Conservation (phyloP, 495 filamentous ascomycete genomes). For the Aspergillus sparsus region DNA sequence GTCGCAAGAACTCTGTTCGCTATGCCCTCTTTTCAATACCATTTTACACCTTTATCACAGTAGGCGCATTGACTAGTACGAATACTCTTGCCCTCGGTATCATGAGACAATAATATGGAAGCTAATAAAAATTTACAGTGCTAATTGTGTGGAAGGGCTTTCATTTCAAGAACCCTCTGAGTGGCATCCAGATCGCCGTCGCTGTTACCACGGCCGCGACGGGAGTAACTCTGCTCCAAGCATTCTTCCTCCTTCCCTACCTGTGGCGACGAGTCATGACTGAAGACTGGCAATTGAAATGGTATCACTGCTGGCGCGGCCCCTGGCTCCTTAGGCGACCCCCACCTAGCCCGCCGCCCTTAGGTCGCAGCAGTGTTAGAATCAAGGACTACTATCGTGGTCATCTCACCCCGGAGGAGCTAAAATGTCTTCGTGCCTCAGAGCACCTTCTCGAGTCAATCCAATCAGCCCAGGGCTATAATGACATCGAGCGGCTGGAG, state of each 20-base stretch:
- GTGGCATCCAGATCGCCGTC: constrained; percentile 7
- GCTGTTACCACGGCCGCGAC: constrained; percentile 10
- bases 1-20: constrained; percentile 9
- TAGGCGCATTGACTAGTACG: constrained; percentile 9
- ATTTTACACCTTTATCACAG: constrained; percentile 11
- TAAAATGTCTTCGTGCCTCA: constrained; percentile 15
- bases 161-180: constrained; percentile 8
- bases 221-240: constrained; percentile 11
- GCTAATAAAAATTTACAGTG: constrained; percentile 6
- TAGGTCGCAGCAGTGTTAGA: constrained; percentile 7
- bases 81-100: background rate
- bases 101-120: background rate
- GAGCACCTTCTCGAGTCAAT: constrained; percentile 12
- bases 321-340: constrained; percentile 10
- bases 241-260: constrained; percentile 16
- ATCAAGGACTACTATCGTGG: constrained; percentile 19
- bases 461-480: constrained; percentile 9
- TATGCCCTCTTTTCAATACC: constrained; percentile 11
- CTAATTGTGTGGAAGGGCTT: constrained; percentile 18
- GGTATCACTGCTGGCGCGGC: constrained; percentile 13
- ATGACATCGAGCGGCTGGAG: constrained; percentile 8
- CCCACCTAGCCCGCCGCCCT: constrained; percentile 6
- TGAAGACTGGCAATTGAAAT: constrained; percentile 17
- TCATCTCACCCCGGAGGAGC: constrained; percentile 12
- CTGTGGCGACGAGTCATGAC: constrained; percentile 18